These are phyloP conservation scores for Cercis canadensis DNA, from an alignment of 306 rosid species.

Conservation along the genomic window DNA sequence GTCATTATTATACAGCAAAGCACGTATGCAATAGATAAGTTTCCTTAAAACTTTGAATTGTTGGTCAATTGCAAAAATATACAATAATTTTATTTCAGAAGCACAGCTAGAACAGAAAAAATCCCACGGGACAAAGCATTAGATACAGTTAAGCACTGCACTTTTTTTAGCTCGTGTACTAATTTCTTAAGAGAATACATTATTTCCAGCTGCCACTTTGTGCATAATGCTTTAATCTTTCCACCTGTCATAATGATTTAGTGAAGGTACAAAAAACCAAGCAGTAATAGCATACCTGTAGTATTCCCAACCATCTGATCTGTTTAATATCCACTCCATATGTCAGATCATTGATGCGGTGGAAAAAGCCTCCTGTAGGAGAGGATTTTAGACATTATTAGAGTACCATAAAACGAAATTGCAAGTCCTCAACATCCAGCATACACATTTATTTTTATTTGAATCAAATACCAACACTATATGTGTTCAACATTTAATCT, in stretches of 20 bases:
- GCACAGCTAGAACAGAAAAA: not conserved
- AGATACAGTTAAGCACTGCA: not conserved
- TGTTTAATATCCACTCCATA: slow-evolving; percentile 83
- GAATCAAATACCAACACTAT: not conserved
- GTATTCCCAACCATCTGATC: slow-evolving; percentile 86
- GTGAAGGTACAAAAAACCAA: not conserved
- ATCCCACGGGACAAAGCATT: not conserved
- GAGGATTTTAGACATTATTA: slow-evolving; percentile 20
- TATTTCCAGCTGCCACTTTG: not conserved
- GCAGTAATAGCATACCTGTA: slow-evolving; percentile 61
- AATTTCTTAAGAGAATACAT: slow-evolving; percentile 17
- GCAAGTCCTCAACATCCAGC: slow-evolving; percentile 4
- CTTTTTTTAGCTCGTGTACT: not conserved
- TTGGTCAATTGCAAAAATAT: slow-evolving; percentile 1
- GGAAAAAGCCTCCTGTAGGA: slow-evolving; percentile 84
- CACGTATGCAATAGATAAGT: not conserved
- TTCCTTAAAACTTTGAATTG: slow-evolving; percentile 1
- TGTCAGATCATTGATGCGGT: slow-evolving; percentile 71
- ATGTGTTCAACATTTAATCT: not conserved
- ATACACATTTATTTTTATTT: not conserved
- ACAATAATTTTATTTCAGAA: not conserved
- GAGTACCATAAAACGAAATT: not conserved
- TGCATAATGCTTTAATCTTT: not conserved
- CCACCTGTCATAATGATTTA: not conserved
- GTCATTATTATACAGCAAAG: slow-evolving; percentile 7